Evolutionary conservation across 768 basidiomycete species (phyloP).

Genomic region (Chalciporus pseudorubinellus): DNA sequence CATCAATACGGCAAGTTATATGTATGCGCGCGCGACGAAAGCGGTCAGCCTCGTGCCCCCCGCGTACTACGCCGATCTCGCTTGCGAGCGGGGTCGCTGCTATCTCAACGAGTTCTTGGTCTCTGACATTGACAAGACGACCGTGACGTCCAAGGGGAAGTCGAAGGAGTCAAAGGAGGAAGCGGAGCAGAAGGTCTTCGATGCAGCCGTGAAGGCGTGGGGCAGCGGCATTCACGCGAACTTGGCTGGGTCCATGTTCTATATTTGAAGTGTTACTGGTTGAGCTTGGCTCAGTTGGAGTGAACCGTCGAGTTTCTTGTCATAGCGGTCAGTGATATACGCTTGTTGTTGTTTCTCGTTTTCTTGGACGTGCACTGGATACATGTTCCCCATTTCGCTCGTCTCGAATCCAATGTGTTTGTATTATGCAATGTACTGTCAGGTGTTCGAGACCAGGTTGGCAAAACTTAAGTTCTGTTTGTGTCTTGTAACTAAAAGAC

Average conservation of each 20-base stretch:
- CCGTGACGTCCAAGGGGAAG: constrained; percentile 34
- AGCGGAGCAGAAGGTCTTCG: constrained; percentile 20
- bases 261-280: constrained; percentile 44
- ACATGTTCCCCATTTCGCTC: no score
- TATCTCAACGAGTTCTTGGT: constrained; percentile 73
- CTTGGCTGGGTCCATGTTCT: constrained; percentile 70
- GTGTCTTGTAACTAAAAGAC: neutral
- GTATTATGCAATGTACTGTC: no score
- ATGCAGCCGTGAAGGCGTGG: constrained; percentile 38
- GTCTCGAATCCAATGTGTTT: no score
- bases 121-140: constrained; percentile 50
- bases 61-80: constrained; percentile 80
- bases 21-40: constrained; percentile 81
- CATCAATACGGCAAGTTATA: constrained; percentile 64
- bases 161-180: constrained; percentile 32
- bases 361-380: no score
- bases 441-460: no score
- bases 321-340: neutral
- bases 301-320: neutral
- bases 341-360: neutral
- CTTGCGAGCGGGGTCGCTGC: constrained; percentile 75
- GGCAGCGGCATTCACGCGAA: constrained; percentile 55
- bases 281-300: neutral
- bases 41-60: constrained; percentile 79
- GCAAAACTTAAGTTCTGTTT: neutral